Conservation (phyloP, 1,284 basidiomycete genomes). For the Fomitiporia mediterranea region DNA sequence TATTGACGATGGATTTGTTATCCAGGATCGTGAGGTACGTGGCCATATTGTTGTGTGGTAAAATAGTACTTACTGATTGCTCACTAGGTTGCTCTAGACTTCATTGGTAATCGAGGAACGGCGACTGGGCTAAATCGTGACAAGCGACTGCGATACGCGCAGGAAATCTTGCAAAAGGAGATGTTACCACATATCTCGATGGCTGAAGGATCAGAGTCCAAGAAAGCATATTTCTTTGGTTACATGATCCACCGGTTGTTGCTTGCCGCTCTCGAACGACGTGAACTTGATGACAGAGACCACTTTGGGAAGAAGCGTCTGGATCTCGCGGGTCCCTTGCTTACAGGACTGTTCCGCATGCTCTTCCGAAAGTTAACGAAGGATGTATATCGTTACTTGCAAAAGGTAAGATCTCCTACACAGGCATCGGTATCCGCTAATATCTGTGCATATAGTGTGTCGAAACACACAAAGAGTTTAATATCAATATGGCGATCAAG, state of each 20-base stretch:
- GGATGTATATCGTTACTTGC: conserved; percentile 95
- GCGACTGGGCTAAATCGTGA: conserved; percentile 90
- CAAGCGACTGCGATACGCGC: conserved; percentile 92
- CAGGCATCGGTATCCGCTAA: background rate
- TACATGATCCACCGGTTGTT: conserved; percentile 99
- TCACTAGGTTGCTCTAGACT: conserved; percentile 76
- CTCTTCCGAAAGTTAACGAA: conserved; percentile 95
- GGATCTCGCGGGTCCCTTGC: conserved; percentile 91
- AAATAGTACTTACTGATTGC: background rate
- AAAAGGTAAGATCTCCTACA: conserved; percentile 62
- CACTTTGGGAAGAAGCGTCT: conserved; percentile 99
- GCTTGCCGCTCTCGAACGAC: conserved; percentile 88
- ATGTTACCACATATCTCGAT: conserved; percentile 98
- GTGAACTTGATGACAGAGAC: conserved; percentile 98
- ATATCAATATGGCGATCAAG: conserved; percentile 89
- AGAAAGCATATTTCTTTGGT: conserved; percentile 99
- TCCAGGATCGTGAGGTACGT: conserved; percentile 89
- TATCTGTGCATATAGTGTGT: conserved; percentile 65
- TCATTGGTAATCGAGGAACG: conserved; percentile 97
- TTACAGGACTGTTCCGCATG: conserved; percentile 97
- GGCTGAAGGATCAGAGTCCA: conserved; percentile 93
- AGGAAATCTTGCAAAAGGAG: conserved; percentile 98
- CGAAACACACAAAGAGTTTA: conserved; percentile 95
- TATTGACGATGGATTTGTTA: conserved; percentile 98
- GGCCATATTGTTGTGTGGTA: background rate